Conservation (phyloP, 2,329 filamentous ascomycete species). For the Fonsecaea nubica region DNA sequence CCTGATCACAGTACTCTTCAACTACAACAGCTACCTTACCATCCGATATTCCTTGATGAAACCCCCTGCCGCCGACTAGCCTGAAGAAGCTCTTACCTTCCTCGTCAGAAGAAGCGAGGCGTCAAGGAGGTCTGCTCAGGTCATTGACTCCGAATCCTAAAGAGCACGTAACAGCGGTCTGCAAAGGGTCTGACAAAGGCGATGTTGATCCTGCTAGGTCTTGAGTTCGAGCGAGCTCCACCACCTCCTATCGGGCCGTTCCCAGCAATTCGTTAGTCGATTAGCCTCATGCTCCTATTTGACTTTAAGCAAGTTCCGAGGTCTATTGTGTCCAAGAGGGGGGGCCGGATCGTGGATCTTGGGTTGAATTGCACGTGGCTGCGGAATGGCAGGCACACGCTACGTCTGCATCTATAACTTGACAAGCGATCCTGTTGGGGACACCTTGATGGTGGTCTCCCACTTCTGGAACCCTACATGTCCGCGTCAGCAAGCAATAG, state of each 20-base stretch:
- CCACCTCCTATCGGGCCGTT: conserved; percentile 1
- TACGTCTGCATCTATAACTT: conserved; percentile 3
- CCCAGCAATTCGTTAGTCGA: background rate
- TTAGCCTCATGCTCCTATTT: conserved; percentile 13
- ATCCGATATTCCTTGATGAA: conserved; percentile 3
- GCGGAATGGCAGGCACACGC: background rate
- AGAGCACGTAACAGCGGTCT: background rate
- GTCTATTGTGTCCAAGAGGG: conserved; percentile 6
- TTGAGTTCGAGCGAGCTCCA: conserved; percentile 1
- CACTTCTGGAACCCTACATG: background rate
- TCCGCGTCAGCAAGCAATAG: conserved; percentile 4
- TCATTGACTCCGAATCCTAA: conserved; percentile 6
- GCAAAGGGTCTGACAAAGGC: conserved; percentile 7
- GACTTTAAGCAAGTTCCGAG: conserved; percentile 7
- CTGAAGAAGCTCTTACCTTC: conserved; percentile 15
- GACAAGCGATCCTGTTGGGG: background rate
- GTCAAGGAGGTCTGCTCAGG: conserved; percentile 6
- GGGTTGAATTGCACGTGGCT: conserved; percentile 3
- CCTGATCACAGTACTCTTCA: background rate
- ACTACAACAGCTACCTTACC: conserved; percentile 2
- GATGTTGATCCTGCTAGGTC: conserved; percentile 2
- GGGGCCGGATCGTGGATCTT: conserved; percentile 6
- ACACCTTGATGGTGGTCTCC: background rate
- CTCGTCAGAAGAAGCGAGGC: background rate
- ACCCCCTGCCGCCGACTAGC: conserved; percentile 11